A percentile compares a stretch with the other conserved stretches of the same genome.
phyloP scores from a whole-genome alignment of 371 early-diverging fungal genomes.

The Syncephalastrum contaminatum region DNA sequence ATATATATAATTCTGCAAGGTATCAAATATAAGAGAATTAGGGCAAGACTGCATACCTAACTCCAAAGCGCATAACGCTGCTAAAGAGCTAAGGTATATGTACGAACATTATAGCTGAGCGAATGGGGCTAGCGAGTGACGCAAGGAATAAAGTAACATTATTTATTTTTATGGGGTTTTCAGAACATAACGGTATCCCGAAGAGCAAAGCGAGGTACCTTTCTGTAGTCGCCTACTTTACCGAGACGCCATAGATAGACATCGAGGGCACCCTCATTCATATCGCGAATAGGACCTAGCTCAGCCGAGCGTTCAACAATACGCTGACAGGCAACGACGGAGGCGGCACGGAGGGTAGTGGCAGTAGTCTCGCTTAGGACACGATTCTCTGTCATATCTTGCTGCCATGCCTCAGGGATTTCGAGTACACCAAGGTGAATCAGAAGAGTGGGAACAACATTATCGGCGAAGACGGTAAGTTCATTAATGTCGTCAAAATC shows the following conservation, averaged over 20 bases:
- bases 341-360: constrained; percentile 67
- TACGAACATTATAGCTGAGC: too few species aligned
- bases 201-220: constrained; percentile 58
- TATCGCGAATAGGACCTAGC: constrained; percentile 17
- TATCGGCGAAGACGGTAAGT: constrained; percentile 73
- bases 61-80: too few species aligned
- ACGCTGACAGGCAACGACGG: constrained; percentile 64
- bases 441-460: constrained; percentile 72
- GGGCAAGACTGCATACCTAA: too few species aligned
- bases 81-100: too few species aligned
- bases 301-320: constrained; percentile 41
- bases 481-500: constrained; percentile 61
- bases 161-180: not conserved
- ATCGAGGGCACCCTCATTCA: constrained; percentile 62
- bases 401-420: constrained; percentile 50
- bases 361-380: constrained; percentile 53
- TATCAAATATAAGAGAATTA: too few species aligned
- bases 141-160: too few species aligned
- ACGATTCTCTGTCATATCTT: constrained; percentile 46
- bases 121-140: too few species aligned
- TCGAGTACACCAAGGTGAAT: constrained; percentile 52
- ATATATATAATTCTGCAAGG: too few species aligned
- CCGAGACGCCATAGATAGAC: constrained; percentile 71
- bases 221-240: constrained; percentile 64
- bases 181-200: constrained; percentile 71